These are phyloP conservation scores for Thinopyrum elongatum DNA, from an alignment of 176 grass and related monocot species.

Conservation along the genomic window DNA sequence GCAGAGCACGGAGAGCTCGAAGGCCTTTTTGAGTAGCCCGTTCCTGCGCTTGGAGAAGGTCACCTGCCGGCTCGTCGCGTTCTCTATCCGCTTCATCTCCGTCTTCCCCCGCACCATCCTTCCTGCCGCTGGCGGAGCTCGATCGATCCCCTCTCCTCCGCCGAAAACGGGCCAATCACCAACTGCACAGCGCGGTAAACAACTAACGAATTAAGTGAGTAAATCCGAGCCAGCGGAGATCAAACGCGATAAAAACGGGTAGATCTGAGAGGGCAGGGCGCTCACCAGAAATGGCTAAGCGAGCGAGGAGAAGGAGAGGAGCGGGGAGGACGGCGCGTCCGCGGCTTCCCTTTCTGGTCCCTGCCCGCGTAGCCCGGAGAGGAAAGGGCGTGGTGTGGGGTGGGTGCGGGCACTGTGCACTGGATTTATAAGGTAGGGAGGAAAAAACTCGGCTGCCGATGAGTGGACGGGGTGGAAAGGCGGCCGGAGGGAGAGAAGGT, in stretches of 20 bases:
- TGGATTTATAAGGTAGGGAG: constrained; percentile 1
- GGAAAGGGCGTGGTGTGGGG: background rate
- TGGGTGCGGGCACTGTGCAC: background rate
- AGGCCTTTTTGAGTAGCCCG: constrained; percentile 92
- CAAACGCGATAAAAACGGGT: background rate
- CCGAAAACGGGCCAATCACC: background rate
- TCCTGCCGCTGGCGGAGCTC: background rate
- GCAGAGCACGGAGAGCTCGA: constrained; percentile 94
- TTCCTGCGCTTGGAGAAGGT: constrained; percentile 92
- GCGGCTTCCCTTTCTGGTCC: constrained; percentile 29
- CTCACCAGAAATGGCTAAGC: constrained; percentile 46
- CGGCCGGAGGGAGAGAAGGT: background rate
- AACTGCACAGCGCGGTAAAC: background rate
- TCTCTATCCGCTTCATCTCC: constrained; percentile 66
- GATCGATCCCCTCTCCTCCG: background rate
- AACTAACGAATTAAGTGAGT: background rate
- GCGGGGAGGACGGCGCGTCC: background rate
- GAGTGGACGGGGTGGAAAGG: background rate
- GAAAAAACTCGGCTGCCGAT: background rate
- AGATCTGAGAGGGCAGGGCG: constrained; percentile 30
- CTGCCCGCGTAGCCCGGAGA: background rate
- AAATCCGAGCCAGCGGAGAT: background rate
- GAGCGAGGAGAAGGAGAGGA: background rate
- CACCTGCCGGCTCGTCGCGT: constrained; percentile 77
- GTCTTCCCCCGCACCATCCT: constrained; percentile 58